Base-by-base conservation (phyloP, 148 eudicot genomes). In the Oxyria digyna region DNA sequence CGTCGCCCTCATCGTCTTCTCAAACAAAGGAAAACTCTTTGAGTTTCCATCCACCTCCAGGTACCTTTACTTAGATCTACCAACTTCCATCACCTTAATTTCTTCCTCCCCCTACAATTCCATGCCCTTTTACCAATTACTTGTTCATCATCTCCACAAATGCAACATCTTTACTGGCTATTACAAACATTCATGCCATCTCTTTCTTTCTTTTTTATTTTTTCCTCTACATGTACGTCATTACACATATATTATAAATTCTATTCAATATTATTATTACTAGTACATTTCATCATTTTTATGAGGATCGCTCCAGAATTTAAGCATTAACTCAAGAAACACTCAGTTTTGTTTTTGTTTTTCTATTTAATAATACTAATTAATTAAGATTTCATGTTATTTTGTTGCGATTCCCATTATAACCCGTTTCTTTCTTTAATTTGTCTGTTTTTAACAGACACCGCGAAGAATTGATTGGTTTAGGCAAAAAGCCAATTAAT, bases 401-500 rank as follows among this genome's bases (percentile, higher is more conserved):
- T 59, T 13, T 27, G 65, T 13, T 59, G 65, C 38, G 38, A 35
- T 1, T 38, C 1, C 9, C 65, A 59, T 59, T 13, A 59, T 59
- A 13, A 59, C 31, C 65, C 65, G 38, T 59, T 59, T 14, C 37
- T 59, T 59, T 59, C 31, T 11, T 31, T 31, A 11, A 37, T 29
- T 31, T 17, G 65, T 59, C 65, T 31, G 65, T 59, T 59, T 59
- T 29, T 15, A 29, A 59, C 37, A 31, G 65, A 59, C 65, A 59
- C 65, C 15, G 7, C 18, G 38, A 21, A 31, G 8, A 5, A 31
- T 27, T 59, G 65, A 59, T 59, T 59, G 65, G 65, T 59, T 20
- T 59, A 59, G 65, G 65, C 37, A 59, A 59, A 59, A 59, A 59
- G 65, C 65, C 65, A 59, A 14, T 59, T 59, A 59, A 59, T 59